Evolutionary conservation across 2,329 filamentous ascomycete genomes (phyloP), one percentile per base, ranked within the genome.

Genomic region (Cladosporium sp.): DNA sequence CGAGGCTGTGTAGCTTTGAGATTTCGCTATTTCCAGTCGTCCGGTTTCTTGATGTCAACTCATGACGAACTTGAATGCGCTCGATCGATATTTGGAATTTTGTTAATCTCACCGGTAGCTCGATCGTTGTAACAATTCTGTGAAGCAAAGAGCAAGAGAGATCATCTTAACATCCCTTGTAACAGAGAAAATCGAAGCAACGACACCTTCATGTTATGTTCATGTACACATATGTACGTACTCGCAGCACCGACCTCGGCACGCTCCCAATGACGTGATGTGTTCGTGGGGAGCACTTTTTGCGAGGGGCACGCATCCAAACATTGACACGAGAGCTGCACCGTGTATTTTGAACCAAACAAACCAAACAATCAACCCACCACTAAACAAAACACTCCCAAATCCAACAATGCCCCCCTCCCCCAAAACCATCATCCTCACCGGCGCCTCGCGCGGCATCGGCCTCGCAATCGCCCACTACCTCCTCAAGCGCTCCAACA

Each of bases 381-480:
- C 18, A n/a, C 38, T 18, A n/a, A 44, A 6, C 15, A n/a, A 18
- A 44, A 6, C 15, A n/a, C 18, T 44, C 18, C 15, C 5, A 44
- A 7, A 44, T 6, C 18, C 15, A 51, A 58, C 18, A 21, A 65
- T 65, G 62, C 26, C 62, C 8, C 12, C 44, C 59, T 7, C 30
- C 30, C 28, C 61, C 36, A 65, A 65, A 26, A 65, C 64, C 2
- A 78, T 86, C 30, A 80, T 85, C 28, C 70, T 86, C 30, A 90
- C 88, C 1, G 88, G 88, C 65, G 88, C 88, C 66, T 89, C 87
- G 1, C 80, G 86, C 79, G 87, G 87, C 84, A 88, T 90, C 71
- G 88, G 88, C 67, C 83, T 85, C 51, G 84, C 87, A 47, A 84
- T 87, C 47, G 81, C 86, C 3, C 83, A 87, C 71, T 83, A 86